Conservation (phyloP, 2,329 filamentous ascomycete species). For the Fonsecaea pedrosoi region DNA sequence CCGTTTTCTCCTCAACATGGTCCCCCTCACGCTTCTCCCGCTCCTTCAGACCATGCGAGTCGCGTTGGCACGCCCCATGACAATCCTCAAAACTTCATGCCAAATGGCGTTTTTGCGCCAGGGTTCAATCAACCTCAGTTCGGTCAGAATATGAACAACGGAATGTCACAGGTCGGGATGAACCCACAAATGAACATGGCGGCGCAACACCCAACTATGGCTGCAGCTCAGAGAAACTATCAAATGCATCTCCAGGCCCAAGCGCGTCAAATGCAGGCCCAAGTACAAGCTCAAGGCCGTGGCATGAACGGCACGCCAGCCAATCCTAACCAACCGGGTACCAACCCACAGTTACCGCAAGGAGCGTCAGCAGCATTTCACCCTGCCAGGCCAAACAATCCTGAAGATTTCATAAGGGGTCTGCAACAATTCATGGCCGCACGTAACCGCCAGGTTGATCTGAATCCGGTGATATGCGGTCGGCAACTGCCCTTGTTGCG, state of each 20-base stretch:
- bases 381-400: conserved; percentile 48
- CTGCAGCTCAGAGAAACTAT: conserved; percentile 77
- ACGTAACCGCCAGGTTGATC: conserved; percentile 75
- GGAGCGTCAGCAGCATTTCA: conserved; percentile 30
- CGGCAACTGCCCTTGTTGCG: conserved; percentile 75
- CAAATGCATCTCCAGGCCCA: conserved; percentile 85
- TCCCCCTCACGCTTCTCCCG: conserved; percentile 73
- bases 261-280: conserved; percentile 62
- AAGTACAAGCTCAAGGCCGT: conserved; percentile 24
- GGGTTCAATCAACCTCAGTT: conserved; percentile 52
- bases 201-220: conserved; percentile 63
- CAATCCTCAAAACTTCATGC: conserved; percentile 65
- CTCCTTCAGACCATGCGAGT: conserved; percentile 74
- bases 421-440: conserved; percentile 78
- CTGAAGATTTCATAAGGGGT: conserved; percentile 76
- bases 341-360: conserved; percentile 33
- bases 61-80: conserved; percentile 73
- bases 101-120: conserved; percentile 51
- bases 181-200: conserved; percentile 59
- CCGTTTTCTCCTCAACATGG: conserved; percentile 85
- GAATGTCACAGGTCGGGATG: conserved; percentile 50
- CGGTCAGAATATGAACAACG: conserved; percentile 49
- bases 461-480: conserved; percentile 74
- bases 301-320: conserved; percentile 30
- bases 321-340: conserved; percentile 22